Evolutionary conservation across 805 yeast genomes (phyloP).

Genomic region (Wickerhamiella parazyma): DNA sequence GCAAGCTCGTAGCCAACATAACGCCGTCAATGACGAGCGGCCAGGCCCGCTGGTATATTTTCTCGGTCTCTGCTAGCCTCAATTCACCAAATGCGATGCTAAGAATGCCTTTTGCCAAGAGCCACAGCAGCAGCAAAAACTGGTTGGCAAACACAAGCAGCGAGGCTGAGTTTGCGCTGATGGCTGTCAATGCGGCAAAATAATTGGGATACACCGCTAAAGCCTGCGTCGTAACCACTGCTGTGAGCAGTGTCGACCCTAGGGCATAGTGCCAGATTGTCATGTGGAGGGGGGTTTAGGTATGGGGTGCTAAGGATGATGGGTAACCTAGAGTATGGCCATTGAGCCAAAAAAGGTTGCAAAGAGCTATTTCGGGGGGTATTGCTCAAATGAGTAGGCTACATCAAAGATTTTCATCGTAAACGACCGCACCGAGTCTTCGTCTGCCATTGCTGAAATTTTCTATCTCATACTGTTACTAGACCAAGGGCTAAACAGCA

Average conservation of each 20-base stretch:
- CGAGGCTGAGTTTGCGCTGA: slow-evolving; percentile 39
- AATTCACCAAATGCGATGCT: slow-evolving; percentile 56
- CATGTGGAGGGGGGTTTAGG: neutral
- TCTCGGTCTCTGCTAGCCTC: slow-evolving; percentile 63
- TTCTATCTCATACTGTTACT: no score
- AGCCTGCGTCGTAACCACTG: slow-evolving; percentile 7
- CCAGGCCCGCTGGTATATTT: slow-evolving; percentile 52
- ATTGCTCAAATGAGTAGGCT: no score
- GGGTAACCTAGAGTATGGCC: no score
- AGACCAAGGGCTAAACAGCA: no score
- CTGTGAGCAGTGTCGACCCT: neutral
- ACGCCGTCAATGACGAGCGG: slow-evolving; percentile 42
- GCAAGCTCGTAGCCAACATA: slow-evolving; percentile 42
- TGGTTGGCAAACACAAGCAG: slow-evolving; percentile 30
- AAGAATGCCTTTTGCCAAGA: slow-evolving; percentile 38
- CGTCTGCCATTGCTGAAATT: no score
- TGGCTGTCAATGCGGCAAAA: slow-evolving; percentile 36
- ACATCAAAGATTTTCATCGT: no score
- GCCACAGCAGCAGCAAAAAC: slow-evolving; percentile 15
- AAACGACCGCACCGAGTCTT: no score
- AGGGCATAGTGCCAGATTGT: slow-evolving; percentile 4
- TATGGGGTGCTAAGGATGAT: neutral
- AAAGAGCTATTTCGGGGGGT: no score
- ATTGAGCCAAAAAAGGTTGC: no score
- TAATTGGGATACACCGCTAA: slow-evolving; percentile 37